A percentile compares a stretch with the other conserved stretches of the same genome.
These are phyloP conservation scores for Tuber melanosporum DNA, from an alignment of 495 filamentous ascomycete genomes.

Conservation along the genomic window DNA sequence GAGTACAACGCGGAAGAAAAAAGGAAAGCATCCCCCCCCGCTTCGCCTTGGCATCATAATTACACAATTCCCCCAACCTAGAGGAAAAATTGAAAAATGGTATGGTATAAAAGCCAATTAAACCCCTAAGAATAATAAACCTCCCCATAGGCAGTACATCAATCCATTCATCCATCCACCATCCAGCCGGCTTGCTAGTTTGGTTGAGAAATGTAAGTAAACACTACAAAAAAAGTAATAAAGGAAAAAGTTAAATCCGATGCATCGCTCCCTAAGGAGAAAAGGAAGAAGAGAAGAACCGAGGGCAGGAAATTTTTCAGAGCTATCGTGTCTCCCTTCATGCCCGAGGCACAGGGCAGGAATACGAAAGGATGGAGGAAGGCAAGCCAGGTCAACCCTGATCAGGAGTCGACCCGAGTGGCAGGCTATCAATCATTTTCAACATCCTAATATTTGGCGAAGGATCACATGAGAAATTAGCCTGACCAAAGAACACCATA, in stretches of 20 bases:
- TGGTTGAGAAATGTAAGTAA: neutral
- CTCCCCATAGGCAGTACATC: neutral
- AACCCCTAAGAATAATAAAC: slow-evolving; percentile 4
- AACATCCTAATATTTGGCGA: slow-evolving; percentile 27
- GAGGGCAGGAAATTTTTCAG: neutral
- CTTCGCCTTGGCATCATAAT: neutral
- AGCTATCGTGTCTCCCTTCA: neutral
- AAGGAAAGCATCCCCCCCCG: slow-evolving; percentile 8
- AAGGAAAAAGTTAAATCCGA: neutral
- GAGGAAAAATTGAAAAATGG: neutral
- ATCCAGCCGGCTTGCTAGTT: neutral
- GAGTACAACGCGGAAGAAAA: slow-evolving; percentile 23
- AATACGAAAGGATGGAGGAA: slow-evolving; percentile 12
- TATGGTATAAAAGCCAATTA: slow-evolving; percentile 9
- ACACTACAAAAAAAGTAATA: slow-evolving; percentile 1
- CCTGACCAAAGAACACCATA: slow-evolving; percentile 28
- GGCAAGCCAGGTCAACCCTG: slow-evolving; percentile 10
- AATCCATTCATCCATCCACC: neutral
- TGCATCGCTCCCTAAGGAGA: neutral
- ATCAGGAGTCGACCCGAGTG: slow-evolving; percentile 12
- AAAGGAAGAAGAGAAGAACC: neutral
- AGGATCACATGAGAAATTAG: slow-evolving; percentile 33
- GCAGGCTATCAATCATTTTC: slow-evolving; percentile 32
- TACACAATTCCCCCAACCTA: neutral
- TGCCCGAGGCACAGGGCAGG: neutral